A percentile compares a stretch with the other conserved stretches of the same genome.
These are phyloP conservation scores for Striga asiatica DNA, from an alignment of 257 asterid species.

Conservation along the genomic window DNA sequence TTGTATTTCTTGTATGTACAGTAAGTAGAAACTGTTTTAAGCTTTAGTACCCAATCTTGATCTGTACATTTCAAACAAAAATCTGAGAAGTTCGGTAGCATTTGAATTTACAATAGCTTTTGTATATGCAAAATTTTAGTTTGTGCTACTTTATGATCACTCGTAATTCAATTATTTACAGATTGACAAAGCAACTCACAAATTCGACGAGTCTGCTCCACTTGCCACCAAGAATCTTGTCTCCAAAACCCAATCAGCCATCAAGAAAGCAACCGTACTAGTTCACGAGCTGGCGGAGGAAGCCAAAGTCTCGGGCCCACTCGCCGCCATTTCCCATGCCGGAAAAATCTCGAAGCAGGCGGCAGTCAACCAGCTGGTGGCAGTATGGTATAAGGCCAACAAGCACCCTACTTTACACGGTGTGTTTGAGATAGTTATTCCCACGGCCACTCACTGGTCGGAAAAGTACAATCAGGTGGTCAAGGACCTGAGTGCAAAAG, in stretches of 20 bases:
- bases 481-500: constrained; percentile 33
- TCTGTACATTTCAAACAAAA: too few relatives aligned
- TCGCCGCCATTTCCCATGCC: constrained; percentile 41
- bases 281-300: constrained; percentile 36
- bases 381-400: constrained; percentile 30
- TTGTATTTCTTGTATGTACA: too few relatives aligned
- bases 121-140: too few relatives aligned
- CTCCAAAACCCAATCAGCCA: constrained; percentile 16
- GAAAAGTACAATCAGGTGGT: constrained; percentile 45
- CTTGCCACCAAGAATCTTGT: constrained; percentile 40
- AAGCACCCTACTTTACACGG: constrained; percentile 38
- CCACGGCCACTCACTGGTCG: constrained; percentile 42
- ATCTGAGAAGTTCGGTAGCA: too few relatives aligned
- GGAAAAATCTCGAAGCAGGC: constrained; percentile 31
- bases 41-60: too few relatives aligned
- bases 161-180: too few relatives aligned
- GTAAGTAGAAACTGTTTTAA: too few relatives aligned
- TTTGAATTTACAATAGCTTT: too few relatives aligned
- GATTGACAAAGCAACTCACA: constrained; percentile 37
- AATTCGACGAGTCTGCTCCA: constrained; percentile 46
- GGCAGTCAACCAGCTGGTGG: constrained; percentile 29
- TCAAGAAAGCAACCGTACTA: constrained; percentile 25
- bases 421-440: constrained; percentile 26
- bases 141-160: too few relatives aligned
- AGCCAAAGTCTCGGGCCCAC: constrained; percentile 45